Conservation (phyloP, 495 filamentous ascomycete species). For the Copromyces sp. region DNA sequence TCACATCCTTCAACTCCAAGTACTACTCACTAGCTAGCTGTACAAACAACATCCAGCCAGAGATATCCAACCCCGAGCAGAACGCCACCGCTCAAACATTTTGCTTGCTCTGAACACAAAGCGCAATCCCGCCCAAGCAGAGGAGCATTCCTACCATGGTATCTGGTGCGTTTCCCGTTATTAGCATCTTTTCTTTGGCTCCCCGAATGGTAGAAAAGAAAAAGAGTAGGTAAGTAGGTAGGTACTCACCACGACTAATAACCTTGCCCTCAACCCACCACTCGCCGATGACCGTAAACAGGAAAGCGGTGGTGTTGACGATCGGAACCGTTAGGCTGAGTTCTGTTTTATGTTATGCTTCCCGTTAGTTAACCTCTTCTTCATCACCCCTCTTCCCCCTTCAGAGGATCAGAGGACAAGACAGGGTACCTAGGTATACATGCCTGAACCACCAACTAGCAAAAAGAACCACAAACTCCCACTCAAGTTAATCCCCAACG, state of each 20-base stretch:
- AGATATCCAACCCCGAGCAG: neutral
- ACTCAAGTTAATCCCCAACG: constrained; percentile 80
- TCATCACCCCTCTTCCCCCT: neutral
- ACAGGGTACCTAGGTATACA: neutral
- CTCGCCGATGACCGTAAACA: constrained; percentile 91
- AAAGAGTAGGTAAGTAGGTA: neutral
- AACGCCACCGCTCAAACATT: neutral
- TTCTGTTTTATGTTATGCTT: constrained; percentile 40
- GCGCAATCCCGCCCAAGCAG: constrained; percentile 70
- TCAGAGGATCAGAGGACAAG: too few relatives aligned
- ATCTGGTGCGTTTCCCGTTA: constrained; percentile 36
- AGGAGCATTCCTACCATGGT: constrained; percentile 83
- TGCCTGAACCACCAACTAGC: constrained; percentile 58
- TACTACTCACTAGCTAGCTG: neutral
- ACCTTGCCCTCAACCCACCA: constrained; percentile 91
- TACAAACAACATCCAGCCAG: neutral
- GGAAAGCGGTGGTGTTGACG: constrained; percentile 84
- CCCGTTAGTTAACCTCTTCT: neutral
- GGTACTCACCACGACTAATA: constrained; percentile 57
- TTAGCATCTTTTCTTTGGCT: neutral
- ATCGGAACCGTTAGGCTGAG: constrained; percentile 89
- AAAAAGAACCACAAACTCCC: constrained; percentile 97
- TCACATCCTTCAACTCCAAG: neutral
- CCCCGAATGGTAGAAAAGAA: neutral
- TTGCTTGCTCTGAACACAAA: constrained; percentile 68